Percentiles rank a stretch among this genome's conserved stretches.
Conservation (phyloP, 1,139 yeast genomes). For the Blastobotrys capitulatus region DNA sequence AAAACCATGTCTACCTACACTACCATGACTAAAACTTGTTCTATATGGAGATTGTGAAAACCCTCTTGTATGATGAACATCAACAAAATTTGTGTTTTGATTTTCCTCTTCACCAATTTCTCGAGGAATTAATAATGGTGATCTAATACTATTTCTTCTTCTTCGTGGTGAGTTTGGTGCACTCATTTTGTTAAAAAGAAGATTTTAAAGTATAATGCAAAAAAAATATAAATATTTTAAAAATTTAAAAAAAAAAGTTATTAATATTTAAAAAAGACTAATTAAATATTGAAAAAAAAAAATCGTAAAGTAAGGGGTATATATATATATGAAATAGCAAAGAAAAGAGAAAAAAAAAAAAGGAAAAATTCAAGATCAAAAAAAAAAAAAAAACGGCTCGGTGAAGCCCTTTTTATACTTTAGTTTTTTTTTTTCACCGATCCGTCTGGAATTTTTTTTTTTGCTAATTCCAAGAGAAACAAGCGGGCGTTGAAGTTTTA, state of each 20-base stretch:
- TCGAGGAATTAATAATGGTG: constrained; percentile 5
- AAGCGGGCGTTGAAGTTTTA: too few relatives aligned
- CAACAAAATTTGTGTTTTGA: constrained; percentile 7
- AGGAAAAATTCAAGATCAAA: not conserved
- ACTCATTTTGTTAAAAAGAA: too few relatives aligned
- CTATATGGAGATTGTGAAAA: constrained; percentile 21
- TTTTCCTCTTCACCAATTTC: not conserved
- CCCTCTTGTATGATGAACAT: constrained; percentile 18
- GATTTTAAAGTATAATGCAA: too few relatives aligned
- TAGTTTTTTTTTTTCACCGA: too few relatives aligned
- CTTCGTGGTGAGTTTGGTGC: not conserved
- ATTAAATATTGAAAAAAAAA: too few relatives aligned
- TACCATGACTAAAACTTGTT: constrained; percentile 22
- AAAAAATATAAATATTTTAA: too few relatives aligned
- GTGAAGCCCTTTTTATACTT: not conserved
- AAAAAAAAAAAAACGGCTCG: not conserved
- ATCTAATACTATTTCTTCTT: not conserved
- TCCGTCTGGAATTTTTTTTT: too few relatives aligned
- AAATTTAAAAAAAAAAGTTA: not conserved
- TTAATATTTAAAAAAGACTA: not conserved
- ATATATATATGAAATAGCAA: not conserved
- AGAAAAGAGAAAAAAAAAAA: too few relatives aligned
- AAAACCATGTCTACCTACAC: constrained; percentile 32
- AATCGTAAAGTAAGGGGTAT: too few relatives aligned
- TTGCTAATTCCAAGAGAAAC: too few relatives aligned